Conservation (phyloP, 2,329 filamentous ascomycete species). For the Pochonia chlamydosporia region DNA sequence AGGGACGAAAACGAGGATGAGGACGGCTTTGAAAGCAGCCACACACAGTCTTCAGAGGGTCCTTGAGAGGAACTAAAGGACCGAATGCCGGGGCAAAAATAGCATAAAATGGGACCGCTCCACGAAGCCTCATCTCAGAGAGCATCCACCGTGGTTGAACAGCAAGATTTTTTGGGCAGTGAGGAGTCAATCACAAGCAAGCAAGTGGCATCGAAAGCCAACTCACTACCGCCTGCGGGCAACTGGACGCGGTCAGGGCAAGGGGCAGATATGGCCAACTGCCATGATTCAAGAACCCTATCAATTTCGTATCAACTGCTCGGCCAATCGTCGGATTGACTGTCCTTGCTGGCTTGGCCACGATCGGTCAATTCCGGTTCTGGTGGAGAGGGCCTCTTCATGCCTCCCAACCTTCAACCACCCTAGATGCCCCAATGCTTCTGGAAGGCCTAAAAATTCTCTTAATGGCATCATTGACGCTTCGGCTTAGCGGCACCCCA, state of each 20-base stretch:
- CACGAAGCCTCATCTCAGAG: slow-evolving; percentile 4
- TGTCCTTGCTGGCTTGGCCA: neutral
- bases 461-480: slow-evolving; percentile 16
- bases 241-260: slow-evolving; percentile 1
- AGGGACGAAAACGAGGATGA: slow-evolving; percentile 12
- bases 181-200: neutral
- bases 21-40: slow-evolving; percentile 7
- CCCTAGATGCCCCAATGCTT: slow-evolving; percentile 19
- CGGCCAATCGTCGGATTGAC: slow-evolving; percentile 21
- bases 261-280: neutral
- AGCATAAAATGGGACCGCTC: slow-evolving; percentile 6
- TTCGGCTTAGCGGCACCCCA: neutral
- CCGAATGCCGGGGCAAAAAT: slow-evolving; percentile 20
- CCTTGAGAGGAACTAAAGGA: slow-evolving; percentile 16
- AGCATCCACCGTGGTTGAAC: neutral
- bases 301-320: slow-evolving; percentile 3
- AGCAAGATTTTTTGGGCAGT: too few species aligned
- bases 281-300: slow-evolving; percentile 6
- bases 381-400: slow-evolving; percentile 17
- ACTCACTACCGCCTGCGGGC: neutral
- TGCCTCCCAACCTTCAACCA: slow-evolving; percentile 11
- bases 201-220: too few species aligned
- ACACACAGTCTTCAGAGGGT: slow-evolving; percentile 11
- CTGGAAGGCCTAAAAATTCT: slow-evolving; percentile 23
- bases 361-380: slow-evolving; percentile 21